A percentile compares a stretch with the other conserved stretches of the same genome.
These are phyloP conservation scores for Juglanconis sp. DNA, from an alignment of 2,329 filamentous ascomycete genomes.

Conservation along the genomic window DNA sequence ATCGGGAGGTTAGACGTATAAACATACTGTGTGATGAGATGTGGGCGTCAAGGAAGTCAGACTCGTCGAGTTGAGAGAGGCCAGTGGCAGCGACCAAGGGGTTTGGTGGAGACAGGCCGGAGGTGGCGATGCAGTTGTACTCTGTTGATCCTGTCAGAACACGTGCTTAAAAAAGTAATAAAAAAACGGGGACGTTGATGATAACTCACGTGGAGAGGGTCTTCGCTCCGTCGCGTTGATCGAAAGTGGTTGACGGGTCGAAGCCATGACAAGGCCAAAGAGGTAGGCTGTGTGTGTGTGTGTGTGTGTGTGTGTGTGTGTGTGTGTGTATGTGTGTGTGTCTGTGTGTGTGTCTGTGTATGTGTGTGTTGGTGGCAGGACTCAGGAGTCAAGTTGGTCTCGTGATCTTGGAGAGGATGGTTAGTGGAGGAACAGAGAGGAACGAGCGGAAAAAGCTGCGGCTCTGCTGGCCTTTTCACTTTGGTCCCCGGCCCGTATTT, in stretches of 20 bases:
- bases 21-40: conserved; percentile 1
- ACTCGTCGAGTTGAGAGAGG: conserved; percentile 4
- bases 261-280: conserved; percentile 4
- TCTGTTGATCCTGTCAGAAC: conserved; percentile 5
- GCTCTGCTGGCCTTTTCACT: not conserved
- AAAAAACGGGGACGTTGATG: not conserved
- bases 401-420: not conserved
- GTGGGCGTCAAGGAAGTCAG: conserved; percentile 4
- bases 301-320: not conserved
- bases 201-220: conserved; percentile 3
- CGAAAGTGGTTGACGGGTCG: not conserved
- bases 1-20: not conserved
- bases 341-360: not conserved
- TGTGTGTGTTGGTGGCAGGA: no score
- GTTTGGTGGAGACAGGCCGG: not conserved
- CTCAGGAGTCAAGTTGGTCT: not conserved
- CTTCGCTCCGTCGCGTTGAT: conserved; percentile 4
- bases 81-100: not conserved
- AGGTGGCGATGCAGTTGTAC: not conserved
- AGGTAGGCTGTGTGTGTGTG: not conserved
- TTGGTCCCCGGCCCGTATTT: not conserved
- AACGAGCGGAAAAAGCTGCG: not conserved
- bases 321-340: not conserved
- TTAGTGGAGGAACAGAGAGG: not conserved
- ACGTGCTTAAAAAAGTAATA: not conserved